Base-by-base conservation (phyloP, 2,329 filamentous ascomycete genomes). In the Lachnellula subtilissima region DNA sequence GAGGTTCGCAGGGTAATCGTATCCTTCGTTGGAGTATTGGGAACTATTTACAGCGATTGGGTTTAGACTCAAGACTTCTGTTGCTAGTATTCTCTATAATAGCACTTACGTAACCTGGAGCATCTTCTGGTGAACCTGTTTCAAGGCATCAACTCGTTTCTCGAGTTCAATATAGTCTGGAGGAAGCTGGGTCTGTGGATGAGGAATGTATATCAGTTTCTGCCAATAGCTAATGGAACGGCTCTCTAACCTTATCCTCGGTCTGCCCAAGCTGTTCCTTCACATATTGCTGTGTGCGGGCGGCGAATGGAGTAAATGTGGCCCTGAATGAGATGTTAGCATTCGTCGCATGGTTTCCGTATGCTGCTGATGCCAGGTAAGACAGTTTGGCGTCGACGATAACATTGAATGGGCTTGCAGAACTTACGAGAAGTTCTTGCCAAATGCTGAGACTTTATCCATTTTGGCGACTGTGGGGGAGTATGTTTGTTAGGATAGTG, bases 81-180 rank as follows among this genome's bases (percentile, higher is more conserved):
- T 17, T 12, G 4, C 25, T 15, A 12, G 19, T 22, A 32, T 35
- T 32, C 50, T 42, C 37, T 19, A 45, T 32, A 37, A 36, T 36
- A 83, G 36, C 23, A 52, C 88, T 76, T 79, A 96, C 89, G 94
- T 99, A 71, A 97, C 94, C 65, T 91, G 85, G 61, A 99, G 85
- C 80, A 99, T 89, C 80, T 96, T 96, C 78, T 96, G 91, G 75
- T 99, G 94, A 58, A 96, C 94, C 71, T 89, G 86, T 81, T 96
- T 97, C 71, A 99, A 80, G 57, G 94, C 94, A 84, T 99, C 94
- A 69, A 97, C 91, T 64, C 93, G 87, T 83, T 97, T 97, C 84
- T 99, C 94, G 60, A 99, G 88, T 75, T 97, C 92, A 72, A 97
- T 89, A 76, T 99, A 99, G 76, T 97, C 94, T 65, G 92, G 87